Percentiles rank a stretch among this genome's conserved stretches.
phyloP scores from a whole-genome alignment of 2,329 filamentous ascomycete species.

The Aspergillus brasiliensis region DNA sequence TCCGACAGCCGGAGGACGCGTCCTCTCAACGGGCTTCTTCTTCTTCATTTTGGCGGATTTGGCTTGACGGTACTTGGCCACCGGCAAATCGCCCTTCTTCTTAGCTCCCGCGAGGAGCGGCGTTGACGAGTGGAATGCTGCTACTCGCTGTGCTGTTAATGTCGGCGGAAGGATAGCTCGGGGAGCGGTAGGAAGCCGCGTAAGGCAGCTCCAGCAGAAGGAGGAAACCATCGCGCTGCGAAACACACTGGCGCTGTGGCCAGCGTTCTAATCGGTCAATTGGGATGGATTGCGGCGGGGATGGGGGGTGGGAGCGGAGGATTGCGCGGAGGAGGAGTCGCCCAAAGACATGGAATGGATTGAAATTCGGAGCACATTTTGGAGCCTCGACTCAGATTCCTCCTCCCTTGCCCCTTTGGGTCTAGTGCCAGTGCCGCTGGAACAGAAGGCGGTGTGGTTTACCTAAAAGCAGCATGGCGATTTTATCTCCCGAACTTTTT shows the following conservation, averaged over 20 bases:
- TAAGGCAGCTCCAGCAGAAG: conserved; percentile 62
- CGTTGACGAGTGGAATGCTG: conserved; percentile 52
- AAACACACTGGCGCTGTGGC: conserved; percentile 34
- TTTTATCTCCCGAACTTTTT: conserved; percentile 23
- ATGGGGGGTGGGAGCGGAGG: conserved; percentile 16
- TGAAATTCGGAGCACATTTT: conserved; percentile 27
- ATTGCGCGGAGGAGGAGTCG: conserved; percentile 22
- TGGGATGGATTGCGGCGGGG: conserved; percentile 18
- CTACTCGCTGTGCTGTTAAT: conserved; percentile 48
- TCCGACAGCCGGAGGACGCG: conserved; percentile 66
- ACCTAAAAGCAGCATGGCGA: conserved; percentile 27
- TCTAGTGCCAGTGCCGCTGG: conserved; percentile 22
- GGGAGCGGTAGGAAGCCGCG: conserved; percentile 48
- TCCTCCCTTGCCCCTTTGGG: conserved; percentile 21
- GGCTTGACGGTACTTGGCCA: conserved; percentile 40
- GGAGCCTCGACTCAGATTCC: conserved; percentile 25
- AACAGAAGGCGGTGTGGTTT: conserved; percentile 20
- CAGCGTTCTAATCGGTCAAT: conserved; percentile 32
- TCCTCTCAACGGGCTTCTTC: conserved; percentile 43
- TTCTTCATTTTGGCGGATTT: conserved; percentile 49
- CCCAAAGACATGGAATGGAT: conserved; percentile 22
- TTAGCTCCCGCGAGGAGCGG: conserved; percentile 48
- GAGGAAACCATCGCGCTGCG: conserved; percentile 56
- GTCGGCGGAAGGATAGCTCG: conserved; percentile 41
- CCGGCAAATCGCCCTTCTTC: conserved; percentile 38